Conservation (phyloP, 257 asterid species). For the Osmanthus fragrans region DNA sequence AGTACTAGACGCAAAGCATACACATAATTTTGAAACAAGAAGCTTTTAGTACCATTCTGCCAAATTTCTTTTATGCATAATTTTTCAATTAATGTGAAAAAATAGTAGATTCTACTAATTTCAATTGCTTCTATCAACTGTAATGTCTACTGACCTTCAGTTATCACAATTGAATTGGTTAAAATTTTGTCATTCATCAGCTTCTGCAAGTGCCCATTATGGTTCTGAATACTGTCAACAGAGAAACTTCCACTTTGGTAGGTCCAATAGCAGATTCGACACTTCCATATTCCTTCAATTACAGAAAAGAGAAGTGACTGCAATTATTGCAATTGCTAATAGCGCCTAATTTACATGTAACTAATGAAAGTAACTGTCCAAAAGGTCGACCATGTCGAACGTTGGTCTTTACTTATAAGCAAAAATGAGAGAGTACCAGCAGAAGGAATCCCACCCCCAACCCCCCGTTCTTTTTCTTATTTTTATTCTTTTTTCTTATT, state of each 20-base stretch:
- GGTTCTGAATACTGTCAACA: conserved; percentile 57
- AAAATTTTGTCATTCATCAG: conserved; percentile 59
- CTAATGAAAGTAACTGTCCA: conserved; percentile 11
- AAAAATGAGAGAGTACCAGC: neutral
- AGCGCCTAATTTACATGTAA: conserved; percentile 24
- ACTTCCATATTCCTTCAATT: conserved; percentile 93
- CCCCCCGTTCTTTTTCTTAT: too few species aligned
- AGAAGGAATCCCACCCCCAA: neutral
- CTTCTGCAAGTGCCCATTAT: conserved; percentile 59
- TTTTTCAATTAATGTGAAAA: conserved; percentile 9
- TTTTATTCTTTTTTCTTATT: too few species aligned
- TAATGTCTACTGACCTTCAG: conserved; percentile 63
- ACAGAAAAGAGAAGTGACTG: conserved; percentile 42
- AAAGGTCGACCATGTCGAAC: conserved; percentile 9
- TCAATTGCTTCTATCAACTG: conserved; percentile 24
- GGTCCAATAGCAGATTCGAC: conserved; percentile 87
- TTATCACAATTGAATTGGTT: conserved; percentile 39
- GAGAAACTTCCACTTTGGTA: conserved; percentile 55
- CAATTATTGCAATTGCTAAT: conserved; percentile 36
- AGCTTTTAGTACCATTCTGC: neutral
- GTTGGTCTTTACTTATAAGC: neutral
- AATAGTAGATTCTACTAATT: conserved; percentile 12
- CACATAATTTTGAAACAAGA: neutral
- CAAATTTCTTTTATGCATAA: neutral
- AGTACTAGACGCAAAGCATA: neutral